Conservation (phyloP, 805 yeast genomes). For the Pichia eremophila region DNA sequence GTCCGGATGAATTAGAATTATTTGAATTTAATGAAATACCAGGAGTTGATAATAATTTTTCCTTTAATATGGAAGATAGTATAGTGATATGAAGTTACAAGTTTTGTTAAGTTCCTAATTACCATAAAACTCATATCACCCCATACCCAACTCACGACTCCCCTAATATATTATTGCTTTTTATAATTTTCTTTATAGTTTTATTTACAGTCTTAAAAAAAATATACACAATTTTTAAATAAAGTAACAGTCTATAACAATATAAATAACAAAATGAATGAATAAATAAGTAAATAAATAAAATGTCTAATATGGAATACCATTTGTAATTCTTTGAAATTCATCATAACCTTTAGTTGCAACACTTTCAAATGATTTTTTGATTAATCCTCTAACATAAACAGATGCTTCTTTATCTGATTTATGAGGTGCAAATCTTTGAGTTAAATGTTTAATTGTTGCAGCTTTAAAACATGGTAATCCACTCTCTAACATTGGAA, state of each 20-base stretch:
- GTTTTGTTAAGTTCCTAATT: neutral
- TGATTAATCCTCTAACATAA: constrained; percentile 65
- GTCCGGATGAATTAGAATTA: neutral
- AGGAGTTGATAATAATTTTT: constrained; percentile 2
- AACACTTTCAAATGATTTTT: constrained; percentile 74
- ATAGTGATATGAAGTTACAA: constrained; percentile 1
- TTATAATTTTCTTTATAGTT: neutral
- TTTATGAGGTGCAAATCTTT: constrained; percentile 73
- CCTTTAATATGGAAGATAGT: constrained; percentile 8
- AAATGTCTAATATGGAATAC: constrained; percentile 71
- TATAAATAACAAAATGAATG: neutral
- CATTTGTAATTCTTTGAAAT: constrained; percentile 92
- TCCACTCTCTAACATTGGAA: constrained; percentile 92
- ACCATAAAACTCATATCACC: neutral
- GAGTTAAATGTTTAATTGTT: constrained; percentile 69
- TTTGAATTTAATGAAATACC: constrained; percentile 4
- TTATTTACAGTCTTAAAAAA: neutral
- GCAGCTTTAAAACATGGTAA: constrained; percentile 90
- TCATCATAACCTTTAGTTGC: constrained; percentile 95
- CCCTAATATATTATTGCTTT: too few species aligned
- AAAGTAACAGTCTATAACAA: neutral
- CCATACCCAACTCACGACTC: neutral
- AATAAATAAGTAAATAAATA: neutral
- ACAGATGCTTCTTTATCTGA: constrained; percentile 78
- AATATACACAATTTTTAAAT: neutral